phyloP scores from a whole-genome alignment of 306 rosid species.

The Begonia peltatifolia region DNA sequence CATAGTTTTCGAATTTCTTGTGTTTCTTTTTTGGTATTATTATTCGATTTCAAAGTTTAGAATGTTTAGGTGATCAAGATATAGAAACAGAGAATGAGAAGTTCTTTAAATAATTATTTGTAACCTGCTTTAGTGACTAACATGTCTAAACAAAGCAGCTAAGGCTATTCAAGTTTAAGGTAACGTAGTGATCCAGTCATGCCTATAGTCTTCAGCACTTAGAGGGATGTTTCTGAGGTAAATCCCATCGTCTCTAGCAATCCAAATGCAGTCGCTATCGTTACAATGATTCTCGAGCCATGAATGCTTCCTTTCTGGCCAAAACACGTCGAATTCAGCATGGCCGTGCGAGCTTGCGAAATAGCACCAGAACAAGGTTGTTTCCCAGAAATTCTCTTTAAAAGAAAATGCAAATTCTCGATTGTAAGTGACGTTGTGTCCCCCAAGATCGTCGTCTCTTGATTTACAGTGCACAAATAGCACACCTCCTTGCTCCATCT shows the following conservation, averaged over 20 bases:
- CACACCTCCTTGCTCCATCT: not conserved
- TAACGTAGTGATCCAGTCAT: not conserved
- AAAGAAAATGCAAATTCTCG: constrained; percentile 3
- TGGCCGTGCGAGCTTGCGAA: not conserved
- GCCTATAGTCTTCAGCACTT: not conserved
- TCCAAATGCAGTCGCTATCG: constrained; percentile 3
- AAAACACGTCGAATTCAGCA: constrained; percentile 3
- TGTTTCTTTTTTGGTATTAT: too few species aligned
- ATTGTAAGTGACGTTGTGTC: not conserved
- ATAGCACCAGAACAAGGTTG: constrained; percentile 8
- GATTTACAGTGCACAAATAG: constrained; percentile 9
- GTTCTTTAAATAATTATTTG: too few species aligned
- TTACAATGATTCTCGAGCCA: constrained; percentile 5
- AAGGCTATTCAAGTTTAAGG: too few species aligned
- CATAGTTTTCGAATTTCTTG: too few species aligned
- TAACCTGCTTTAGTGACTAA: too few species aligned
- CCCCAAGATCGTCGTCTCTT: constrained; percentile 10
- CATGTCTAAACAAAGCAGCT: too few species aligned
- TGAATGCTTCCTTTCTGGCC: not conserved
- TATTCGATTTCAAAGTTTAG: too few species aligned
- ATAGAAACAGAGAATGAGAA: too few species aligned
- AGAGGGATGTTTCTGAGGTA: not conserved
- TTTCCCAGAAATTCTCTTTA: not conserved
- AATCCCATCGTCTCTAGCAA: constrained; percentile 10
- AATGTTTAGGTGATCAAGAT: too few species aligned